Conservation (phyloP, 129 eudicot species). For the Centaurea solstitialis region DNA sequence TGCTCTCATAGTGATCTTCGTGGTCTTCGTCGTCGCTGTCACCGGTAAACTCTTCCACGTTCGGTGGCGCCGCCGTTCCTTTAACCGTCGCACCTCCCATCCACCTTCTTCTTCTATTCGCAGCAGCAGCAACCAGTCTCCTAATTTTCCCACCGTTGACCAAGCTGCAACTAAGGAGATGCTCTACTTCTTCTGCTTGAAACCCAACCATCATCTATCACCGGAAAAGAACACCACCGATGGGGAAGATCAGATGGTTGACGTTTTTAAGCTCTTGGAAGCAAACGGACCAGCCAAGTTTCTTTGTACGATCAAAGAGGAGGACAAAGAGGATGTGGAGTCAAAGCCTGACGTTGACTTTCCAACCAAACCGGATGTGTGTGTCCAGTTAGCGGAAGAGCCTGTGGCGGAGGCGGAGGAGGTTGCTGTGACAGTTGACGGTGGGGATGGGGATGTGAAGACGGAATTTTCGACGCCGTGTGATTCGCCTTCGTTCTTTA, state of each 20-base stretch:
- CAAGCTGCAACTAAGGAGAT: slow-evolving; percentile 39
- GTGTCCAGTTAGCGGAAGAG: background rate
- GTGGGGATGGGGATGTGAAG: slow-evolving; percentile 25
- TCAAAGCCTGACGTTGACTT: slow-evolving; percentile 30
- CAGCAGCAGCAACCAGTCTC: background rate
- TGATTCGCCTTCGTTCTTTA: slow-evolving; percentile 55
- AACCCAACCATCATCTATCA: slow-evolving; percentile 27
- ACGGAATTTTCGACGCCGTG: slow-evolving; percentile 71
- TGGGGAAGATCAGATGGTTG: slow-evolving; percentile 39
- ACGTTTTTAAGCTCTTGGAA: slow-evolving; percentile 47
- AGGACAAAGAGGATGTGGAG: slow-evolving; percentile 55
- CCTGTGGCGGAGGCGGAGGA: slow-evolving; percentile 2
- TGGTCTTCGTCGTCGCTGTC: slow-evolving; percentile 41
- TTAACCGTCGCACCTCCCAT: slow-evolving; percentile 33
- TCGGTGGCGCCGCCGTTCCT: slow-evolving; percentile 54
- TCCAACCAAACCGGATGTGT: slow-evolving; percentile 9
- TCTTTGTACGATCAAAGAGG: slow-evolving; percentile 61
- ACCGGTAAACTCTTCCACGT: slow-evolving; percentile 52
- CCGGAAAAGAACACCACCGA: background rate
- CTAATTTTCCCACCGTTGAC: background rate
- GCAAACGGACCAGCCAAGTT: slow-evolving; percentile 52
- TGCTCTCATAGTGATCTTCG: slow-evolving; percentile 47
- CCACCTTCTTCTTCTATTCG: slow-evolving; percentile 9
- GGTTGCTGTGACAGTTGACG: slow-evolving; percentile 20
- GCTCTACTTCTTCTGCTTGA: slow-evolving; percentile 50